Base-by-base conservation (phyloP, 2,329 filamentous ascomycete genomes). In the Pseudogymnoascus sp. region DNA sequence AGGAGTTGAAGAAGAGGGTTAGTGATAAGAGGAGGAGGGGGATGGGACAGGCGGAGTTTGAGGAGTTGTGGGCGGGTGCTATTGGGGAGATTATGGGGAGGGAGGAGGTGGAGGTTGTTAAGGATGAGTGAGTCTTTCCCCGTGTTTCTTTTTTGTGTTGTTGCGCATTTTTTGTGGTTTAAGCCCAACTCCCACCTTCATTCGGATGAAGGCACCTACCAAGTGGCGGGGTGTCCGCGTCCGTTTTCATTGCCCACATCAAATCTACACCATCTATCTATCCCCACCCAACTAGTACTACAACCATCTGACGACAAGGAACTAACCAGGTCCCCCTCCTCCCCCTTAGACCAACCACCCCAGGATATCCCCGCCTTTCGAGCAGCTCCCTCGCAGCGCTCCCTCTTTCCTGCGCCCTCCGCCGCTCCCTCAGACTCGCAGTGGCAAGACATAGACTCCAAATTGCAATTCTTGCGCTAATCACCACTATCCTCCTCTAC, bases 301-400 rank as follows among this genome's bases (percentile, higher is more conserved):
- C 44, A 53, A 31, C 44, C 44, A 53, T 53, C 44, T 53, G 44
- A 53, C 44, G 44, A 31, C 23, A 16, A 3, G 11, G 72, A 78
- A 96, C 92, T 96, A 92, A 96, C 85, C 89, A 96, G 92, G 87
- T 83, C 81, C 80, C 79, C 83, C 79, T 77, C 83, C 80, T 79
- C 84, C 75, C 80, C 87, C 78, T 85, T 85, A 93, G 90, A 91
- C 79, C 82, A 80, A 76, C 79, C 81, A 78, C 77, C 78, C 75
- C 79, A 81, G 77, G 86, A 85, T 72, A 80, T 76, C 78, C 80
- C 80, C 79, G 79, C 76, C 84, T 97, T 82, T 84, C 86, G 77
- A 93, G 89, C 78, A 89, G 84, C 81, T 95, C 91, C 81, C 89
- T 96, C 87, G 89, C 92, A 83, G 84, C 89, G 77, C 83, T 97